Conservation (phyloP, 1,139 yeast species). For the Groenewaldozyma auringiensis region DNA sequence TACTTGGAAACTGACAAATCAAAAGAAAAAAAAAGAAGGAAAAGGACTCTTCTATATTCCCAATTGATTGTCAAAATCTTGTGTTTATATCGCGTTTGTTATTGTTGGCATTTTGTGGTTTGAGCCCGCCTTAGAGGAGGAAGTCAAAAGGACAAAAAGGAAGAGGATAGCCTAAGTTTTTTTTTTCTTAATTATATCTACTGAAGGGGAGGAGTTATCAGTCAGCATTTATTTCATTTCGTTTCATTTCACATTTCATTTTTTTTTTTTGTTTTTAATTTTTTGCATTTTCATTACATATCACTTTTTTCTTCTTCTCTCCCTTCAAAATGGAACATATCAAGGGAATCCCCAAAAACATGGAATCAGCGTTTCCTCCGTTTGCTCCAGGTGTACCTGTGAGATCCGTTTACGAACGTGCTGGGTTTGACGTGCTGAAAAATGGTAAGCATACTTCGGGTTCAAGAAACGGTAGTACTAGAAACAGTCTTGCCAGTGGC, state of each 20-base stretch:
- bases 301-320: background rate
- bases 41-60: too few relatives aligned
- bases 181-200: too few relatives aligned
- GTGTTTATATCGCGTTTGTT: too few relatives aligned
- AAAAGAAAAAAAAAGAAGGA: too few relatives aligned
- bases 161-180: too few relatives aligned
- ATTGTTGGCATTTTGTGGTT: too few relatives aligned
- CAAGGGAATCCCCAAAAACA: constrained; percentile 13
- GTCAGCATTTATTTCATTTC: background rate
- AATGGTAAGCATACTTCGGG: constrained; percentile 6
- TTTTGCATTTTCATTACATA: background rate
- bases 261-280: background rate
- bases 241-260: background rate
- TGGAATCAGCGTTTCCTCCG: constrained; percentile 35
- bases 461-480: constrained; percentile 4
- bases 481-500: background rate
- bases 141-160: too few relatives aligned
- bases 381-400: constrained; percentile 27
- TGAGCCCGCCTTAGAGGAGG: too few relatives aligned
- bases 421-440: constrained; percentile 34
- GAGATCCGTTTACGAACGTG: constrained; percentile 35
- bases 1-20: too few relatives aligned
- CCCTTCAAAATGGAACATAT: background rate
- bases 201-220: too few relatives aligned
- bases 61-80: too few relatives aligned